Evolutionary conservation across 768 basidiomycete genomes (phyloP), one percentile per base, ranked within the genome.

Genomic region (Inosperma sp.): DNA sequence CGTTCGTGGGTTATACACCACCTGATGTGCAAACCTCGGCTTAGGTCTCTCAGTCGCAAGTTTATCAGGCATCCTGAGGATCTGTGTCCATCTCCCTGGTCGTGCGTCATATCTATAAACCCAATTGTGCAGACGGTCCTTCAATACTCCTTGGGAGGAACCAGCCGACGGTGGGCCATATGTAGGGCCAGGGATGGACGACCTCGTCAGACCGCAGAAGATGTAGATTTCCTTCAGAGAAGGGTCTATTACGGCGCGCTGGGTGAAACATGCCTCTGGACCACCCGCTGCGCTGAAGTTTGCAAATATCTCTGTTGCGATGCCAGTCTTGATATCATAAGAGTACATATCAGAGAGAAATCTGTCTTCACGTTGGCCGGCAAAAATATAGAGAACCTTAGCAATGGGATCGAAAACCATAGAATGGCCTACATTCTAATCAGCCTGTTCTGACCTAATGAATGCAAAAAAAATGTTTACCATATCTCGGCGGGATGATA

Each of bases 331-430:
- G 54, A 85, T 76, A 50, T 88, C 78, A 65, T 82, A 87, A 1
- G 81, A 72, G 46, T 84, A 86, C 86, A 90, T 87, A 64, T 90
- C 88, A 3, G 82, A 78, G 7, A 86, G 74, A 53, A 81, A 83
- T 51, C 72, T 78, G 19, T 84, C 79, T 23, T 82, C 81, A 14
- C 78, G 74, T 63, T 86, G 83, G 1, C 89, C 88, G 9, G 81
- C 86, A 56, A 90, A 85, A 35, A 91, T 82, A 63, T 80, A 85
- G 13, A 90, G 71, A 0, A 73, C 78, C 29, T 76, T 77, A 0
- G 76, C 66, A 9, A 64, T 66, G 4, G 82, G 71, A 48, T 90
- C 88, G 16, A 89, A 72, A 4, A 89, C 77, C 88, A 92, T 91
- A 3, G 87, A 88, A 66, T 91, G 88, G 0, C 87, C 86, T 84